These are phyloP conservation scores for Sporothrix brunneoviolacea DNA, from an alignment of 2,329 filamentous ascomycete species.

Conservation along the genomic window DNA sequence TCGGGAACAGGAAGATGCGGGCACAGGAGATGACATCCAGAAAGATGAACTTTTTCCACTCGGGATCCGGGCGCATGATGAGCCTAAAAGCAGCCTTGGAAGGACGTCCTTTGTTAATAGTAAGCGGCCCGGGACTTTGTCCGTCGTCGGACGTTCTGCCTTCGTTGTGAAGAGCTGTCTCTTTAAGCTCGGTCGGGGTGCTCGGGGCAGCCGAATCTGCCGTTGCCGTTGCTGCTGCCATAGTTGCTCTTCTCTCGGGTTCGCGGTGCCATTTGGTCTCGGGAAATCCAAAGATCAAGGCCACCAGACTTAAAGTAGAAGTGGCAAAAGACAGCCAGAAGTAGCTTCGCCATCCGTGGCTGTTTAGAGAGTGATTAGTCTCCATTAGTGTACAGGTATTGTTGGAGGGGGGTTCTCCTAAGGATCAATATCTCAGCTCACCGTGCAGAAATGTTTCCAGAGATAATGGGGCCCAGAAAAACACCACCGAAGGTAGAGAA, in stretches of 20 bases:
- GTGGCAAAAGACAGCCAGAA: conserved; percentile 56
- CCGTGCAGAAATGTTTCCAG: conserved; percentile 11
- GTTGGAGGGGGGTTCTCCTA: too few species aligned
- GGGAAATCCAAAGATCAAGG: conserved; percentile 52
- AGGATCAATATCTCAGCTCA: conserved; percentile 15
- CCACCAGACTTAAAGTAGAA: conserved; percentile 39
- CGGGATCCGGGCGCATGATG: background rate
- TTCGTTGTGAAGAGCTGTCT: background rate
- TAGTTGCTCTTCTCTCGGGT: conserved; percentile 33
- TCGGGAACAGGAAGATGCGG: conserved; percentile 10
- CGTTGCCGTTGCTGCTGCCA: background rate
- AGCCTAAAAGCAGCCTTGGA: background rate
- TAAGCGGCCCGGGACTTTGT: too few species aligned
- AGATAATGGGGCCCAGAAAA: conserved; percentile 18
- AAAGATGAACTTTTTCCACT: conserved; percentile 9
- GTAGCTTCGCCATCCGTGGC: conserved; percentile 49
- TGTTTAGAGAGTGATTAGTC: conserved; percentile 21
- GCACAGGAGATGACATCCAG: conserved; percentile 6
- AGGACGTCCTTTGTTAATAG: background rate
- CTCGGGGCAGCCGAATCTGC: background rate
- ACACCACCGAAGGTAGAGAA: conserved; percentile 19
- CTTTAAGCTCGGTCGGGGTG: background rate
- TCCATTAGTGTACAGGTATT: background rate
- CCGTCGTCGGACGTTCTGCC: background rate
- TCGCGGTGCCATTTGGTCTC: conserved; percentile 52